Base-by-base conservation (phyloP, 306 rosid genomes). In the Amphicarpaea edgeworthii region DNA sequence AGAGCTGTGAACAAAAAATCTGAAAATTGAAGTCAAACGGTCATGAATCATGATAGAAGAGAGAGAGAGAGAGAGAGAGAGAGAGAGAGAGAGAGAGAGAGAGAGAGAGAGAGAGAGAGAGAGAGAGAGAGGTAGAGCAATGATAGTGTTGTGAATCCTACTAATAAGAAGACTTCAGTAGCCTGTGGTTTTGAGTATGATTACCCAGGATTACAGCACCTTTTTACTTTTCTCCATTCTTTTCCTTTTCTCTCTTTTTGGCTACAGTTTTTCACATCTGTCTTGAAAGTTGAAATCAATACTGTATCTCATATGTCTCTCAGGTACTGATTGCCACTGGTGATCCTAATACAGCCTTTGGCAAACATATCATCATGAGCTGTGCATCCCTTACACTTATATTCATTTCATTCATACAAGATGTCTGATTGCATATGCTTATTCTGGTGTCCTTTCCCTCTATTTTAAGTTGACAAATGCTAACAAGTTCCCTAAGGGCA, bases 181-280 rank as follows among this genome's bases (percentile, higher is more conserved):
- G 54, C 53, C 65, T 23, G 72, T 47, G 71, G 70, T 68, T 45
- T 77, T 41, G 58, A 24, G 46, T 21, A 57, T 77, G 60, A 55
- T 77, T 55, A 3, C 59, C 45, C 37, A 4, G 60, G 61, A 67
- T 46, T 43, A 68, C 6, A 20, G 7, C 38, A 17, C 69, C 61
- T 41, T 77, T 68, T 20, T 41, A 23, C 41, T 30, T 43, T 54
- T 42, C 37, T 30, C 37, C 74, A 50, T 9, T 19, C 70, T 19
- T 11, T 11, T 0, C 3, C 20, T 15, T 47, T 7, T 54, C 16
- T 55, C n/a, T 9, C 8, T 43, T 26, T 6, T 26, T 43, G 24
- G 24, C 34, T 67, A 53, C 58, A 66, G 32, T 41, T 43, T 43
- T 57, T 45, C 41, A 43, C 58, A 41, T 55, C 2, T 32, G 24